Conservation (phyloP, 2,329 filamentous ascomycete genomes). For the Phialophora macrospora region DNA sequence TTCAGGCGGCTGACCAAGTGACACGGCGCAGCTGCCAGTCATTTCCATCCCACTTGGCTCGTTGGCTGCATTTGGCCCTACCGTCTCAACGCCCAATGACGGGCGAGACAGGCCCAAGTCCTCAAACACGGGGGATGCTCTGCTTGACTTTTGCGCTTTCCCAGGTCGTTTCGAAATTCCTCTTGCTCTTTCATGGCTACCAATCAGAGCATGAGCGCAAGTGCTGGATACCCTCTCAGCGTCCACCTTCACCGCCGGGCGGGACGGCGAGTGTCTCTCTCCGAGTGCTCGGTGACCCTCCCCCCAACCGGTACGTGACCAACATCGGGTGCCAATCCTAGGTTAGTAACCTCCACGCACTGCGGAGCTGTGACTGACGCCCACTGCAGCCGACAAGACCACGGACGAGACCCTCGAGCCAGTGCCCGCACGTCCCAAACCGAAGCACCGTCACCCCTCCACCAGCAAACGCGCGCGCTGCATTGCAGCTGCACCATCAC, state of each 20-base stretch:
- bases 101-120: slow-evolving; percentile 1
- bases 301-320: background rate
- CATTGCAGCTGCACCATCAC: slow-evolving; percentile 18
- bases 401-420: slow-evolving; percentile 4
- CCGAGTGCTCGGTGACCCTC: slow-evolving; percentile 1
- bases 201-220: slow-evolving; percentile 2
- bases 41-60: slow-evolving; percentile 13
- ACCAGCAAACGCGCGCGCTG: slow-evolving; percentile 6
- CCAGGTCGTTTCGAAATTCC: background rate
- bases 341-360: slow-evolving; percentile 3
- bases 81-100: slow-evolving; percentile 15
- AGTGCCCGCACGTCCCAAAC: slow-evolving; percentile 7
- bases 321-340: background rate
- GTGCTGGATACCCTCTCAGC: background rate
- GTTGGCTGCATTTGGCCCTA: background rate
- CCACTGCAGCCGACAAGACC: slow-evolving; percentile 1
- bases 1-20: slow-evolving; percentile 1
- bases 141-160: background rate
- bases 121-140: background rate
- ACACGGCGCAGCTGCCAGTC: slow-evolving; percentile 17
- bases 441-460: slow-evolving; percentile 21
- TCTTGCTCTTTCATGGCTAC: background rate
- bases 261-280: background rate
- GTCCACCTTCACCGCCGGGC: background rate
- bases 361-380: slow-evolving; percentile 7